A percentile compares a stretch with the other conserved stretches of the same genome.
Evolutionary conservation across 768 basidiomycete genomes (phyloP).

Genomic region (Termitomyces sp.): DNA sequence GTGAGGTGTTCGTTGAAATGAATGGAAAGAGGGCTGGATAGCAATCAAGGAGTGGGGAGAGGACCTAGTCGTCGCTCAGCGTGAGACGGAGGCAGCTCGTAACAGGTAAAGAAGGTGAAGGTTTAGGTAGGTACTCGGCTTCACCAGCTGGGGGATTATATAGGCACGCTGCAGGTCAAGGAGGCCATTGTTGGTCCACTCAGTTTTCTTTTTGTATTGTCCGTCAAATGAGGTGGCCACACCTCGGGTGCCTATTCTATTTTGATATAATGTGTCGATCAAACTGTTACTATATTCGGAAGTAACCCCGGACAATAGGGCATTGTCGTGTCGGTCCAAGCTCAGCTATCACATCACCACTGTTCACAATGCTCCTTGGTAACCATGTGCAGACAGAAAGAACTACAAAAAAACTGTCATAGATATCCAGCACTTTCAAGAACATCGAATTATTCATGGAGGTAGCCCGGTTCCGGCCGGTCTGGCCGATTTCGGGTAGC

Average conservation of each 20-base stretch:
- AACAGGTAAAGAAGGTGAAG: not conserved
- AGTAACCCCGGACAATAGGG: not conserved
- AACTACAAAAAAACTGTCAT: not conserved
- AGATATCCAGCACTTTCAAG: not conserved
- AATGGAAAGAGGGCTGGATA: not conserved
- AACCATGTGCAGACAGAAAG: not conserved
- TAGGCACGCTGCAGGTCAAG: not conserved
- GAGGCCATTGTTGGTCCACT: not conserved
- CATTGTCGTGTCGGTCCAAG: not conserved
- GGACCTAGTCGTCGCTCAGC: constrained; percentile 2
- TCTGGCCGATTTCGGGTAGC: not conserved
- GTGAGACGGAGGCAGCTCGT: not conserved
- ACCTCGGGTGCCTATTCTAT: not conserved
- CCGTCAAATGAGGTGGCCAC: not conserved
- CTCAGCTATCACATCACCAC: not conserved
- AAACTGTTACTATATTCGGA: not conserved
- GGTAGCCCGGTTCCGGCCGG: not conserved
- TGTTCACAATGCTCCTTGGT: not conserved
- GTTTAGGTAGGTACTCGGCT: not conserved
- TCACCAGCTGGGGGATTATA: not conserved
- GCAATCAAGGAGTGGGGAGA: constrained; percentile 1
- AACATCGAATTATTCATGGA: not conserved
- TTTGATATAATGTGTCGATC: not conserved
- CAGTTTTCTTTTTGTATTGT: not conserved
- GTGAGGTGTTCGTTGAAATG: not conserved